Evolutionary conservation across 345 rosid species (phyloP), one percentile per base, ranked within the genome.

Genomic region (Corchorus olitorius): DNA sequence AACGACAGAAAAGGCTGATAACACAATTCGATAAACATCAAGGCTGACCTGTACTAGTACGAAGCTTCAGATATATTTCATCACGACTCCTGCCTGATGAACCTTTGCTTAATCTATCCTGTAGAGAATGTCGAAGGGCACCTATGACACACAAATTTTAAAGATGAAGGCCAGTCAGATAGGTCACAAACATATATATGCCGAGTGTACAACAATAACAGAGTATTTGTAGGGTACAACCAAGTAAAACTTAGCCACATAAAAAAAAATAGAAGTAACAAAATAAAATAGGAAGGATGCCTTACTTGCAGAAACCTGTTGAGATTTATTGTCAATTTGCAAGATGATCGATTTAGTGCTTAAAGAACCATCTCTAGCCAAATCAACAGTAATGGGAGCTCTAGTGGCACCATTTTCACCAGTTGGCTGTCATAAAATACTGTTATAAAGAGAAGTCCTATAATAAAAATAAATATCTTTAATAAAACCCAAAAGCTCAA

Each of bases 371-470:
- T 94, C 99, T 77, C 88, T 87, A 61, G 77, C 78, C 81, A 97
- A 83, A 61, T 92, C 97, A 72, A 94, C 79, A 41, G 84, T 77
- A 80, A 97, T 92, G 16, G 99, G 99, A 81, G 98, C 94, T 17
- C 97, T 92, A 33, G 99, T 97, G 80, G 98, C 99, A 78, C 98
- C 99, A 83, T 94, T 97, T 89, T 94, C 99, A 81, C 99, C 98
- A 35, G 99, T 94, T 27, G 99, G 99, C 98, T 97, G 86, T 77
- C 72, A 76, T 79, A 45, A 19, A 56, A 59, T 27, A 74, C 53
- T 33, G n/a, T 34, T 58, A 35, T 59, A 60, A 77, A 79, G 59
- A 79, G 34, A 75, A 79, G 33, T 60, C 72, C 76, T 73, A 17
- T 3, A 68, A 64, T 4, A 9, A 68, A 59, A 34, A 74, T 17